Conservation (phyloP, 108 stramenopile genomes). For the Parmales sp. region DNA sequence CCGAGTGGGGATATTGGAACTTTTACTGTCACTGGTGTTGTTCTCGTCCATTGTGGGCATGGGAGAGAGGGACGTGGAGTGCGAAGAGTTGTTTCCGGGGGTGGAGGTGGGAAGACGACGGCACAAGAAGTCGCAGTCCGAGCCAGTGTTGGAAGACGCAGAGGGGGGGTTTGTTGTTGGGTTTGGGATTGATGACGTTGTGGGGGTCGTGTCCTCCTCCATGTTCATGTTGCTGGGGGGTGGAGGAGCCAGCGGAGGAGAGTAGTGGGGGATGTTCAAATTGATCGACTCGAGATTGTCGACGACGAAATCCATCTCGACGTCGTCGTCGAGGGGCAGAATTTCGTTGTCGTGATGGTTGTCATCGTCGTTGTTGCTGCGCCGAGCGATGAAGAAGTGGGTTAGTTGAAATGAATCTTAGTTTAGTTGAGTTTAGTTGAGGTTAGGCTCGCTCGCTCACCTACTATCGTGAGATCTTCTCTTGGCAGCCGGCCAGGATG, state of each 20-base stretch:
- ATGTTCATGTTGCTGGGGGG: no score
- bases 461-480: background rate
- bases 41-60: background rate
- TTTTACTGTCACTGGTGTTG: constrained; percentile 6
- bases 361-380: background rate
- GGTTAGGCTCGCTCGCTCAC: background rate
- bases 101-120: no score
- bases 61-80: background rate
- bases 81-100: no score
- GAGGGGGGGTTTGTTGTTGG: no score
- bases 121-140: no score
- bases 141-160: no score
- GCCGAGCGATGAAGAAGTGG: background rate
- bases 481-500: background rate
- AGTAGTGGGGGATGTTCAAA: no score
- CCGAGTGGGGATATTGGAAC: background rate
- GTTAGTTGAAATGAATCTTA: background rate
- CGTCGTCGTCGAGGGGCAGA: background rate
- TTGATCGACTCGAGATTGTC: no score
- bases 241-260: no score
- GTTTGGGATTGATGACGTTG: no score
- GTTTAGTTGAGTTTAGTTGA: background rate
- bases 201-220: no score
- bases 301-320: no score
- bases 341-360: background rate